These are phyloP conservation scores for Craterostigma plantagineum DNA, from an alignment of 257 asterid species.

Conservation along the genomic window DNA sequence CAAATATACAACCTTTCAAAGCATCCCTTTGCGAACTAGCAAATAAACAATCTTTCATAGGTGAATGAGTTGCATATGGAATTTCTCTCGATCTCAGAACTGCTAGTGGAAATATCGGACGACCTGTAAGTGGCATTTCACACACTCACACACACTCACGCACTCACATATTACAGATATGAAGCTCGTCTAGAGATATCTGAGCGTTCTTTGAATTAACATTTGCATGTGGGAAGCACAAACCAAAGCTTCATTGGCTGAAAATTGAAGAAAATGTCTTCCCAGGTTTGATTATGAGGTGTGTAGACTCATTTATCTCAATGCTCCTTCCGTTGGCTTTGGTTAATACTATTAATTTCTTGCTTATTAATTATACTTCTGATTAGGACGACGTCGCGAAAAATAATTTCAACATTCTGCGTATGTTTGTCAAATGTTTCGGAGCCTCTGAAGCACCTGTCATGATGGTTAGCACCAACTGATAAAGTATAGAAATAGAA, in stretches of 20 bases:
- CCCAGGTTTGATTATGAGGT: slow-evolving; percentile 93
- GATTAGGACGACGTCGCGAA: slow-evolving; percentile 59
- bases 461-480: slow-evolving; percentile 51
- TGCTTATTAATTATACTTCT: slow-evolving; percentile 1
- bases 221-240: slow-evolving; percentile 25
- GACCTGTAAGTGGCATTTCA: slow-evolving; percentile 56
- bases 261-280: slow-evolving; percentile 11
- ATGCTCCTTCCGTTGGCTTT: background rate
- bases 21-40: too few relatives aligned
- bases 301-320: slow-evolving; percentile 11
- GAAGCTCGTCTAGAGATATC: slow-evolving; percentile 1
- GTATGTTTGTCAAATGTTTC: slow-evolving; percentile 59
- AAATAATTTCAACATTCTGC: slow-evolving; percentile 70
- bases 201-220: background rate
- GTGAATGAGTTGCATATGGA: slow-evolving; percentile 88
- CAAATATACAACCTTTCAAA: too few relatives aligned
- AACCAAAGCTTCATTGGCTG: slow-evolving; percentile 15
- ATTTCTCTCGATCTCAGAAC: slow-evolving; percentile 69
- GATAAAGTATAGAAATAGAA: background rate
- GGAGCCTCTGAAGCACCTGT: slow-evolving; percentile 72
- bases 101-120: slow-evolving; percentile 87
- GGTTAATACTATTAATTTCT: background rate
- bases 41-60: slow-evolving; percentile 29
- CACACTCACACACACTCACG: slow-evolving; percentile 5
- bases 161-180: too few relatives aligned